Evolutionary conservation across 805 yeast species (phyloP), one percentile per base, ranked within the genome.

Genomic region (Candida hungchunana): DNA sequence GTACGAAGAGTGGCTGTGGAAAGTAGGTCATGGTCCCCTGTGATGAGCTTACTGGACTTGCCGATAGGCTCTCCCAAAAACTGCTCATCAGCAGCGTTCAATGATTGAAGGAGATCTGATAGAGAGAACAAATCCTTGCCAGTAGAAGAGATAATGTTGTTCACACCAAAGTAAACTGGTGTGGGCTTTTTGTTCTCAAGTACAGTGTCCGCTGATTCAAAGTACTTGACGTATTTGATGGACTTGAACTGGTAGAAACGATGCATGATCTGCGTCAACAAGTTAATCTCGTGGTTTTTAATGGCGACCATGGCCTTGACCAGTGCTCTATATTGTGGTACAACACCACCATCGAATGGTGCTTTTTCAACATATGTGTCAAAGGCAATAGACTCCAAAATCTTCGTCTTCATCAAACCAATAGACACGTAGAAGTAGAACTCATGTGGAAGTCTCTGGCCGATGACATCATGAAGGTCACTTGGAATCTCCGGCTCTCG

Each of bases 361-460:
- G 82, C 70, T 39, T 82, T 68, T 41, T 83, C 80, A 21, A 71
- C 64, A 42, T 74, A 72, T 22, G 65, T 61, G 2, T 87, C 93
- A 39, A 75, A 75, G 1, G 81, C 69, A 14, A 89, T 66, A 0
- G 87, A 75, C 43, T 81, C 82, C 27, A 82, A 69, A 17, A 85
- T 57, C 39, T 77, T 78, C 6, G 80, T 62, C 7, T 79, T 74
- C 10, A 82, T 63, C 17, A 89, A 55, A 2, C 97, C 97, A 39
- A 82, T 59, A 1, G 94, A 81, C 53, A 77, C 77, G 58, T 87
- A 93, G 55, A 81, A 88, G 51, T 76, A 81, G 27, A 82, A 69
- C 60, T 89, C 97, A 36, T 86, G 83, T 2, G 97, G 94, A 34
- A 93, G 66, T 53, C 89, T 75, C 57, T 83, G 86, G 8, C 94